Evolutionary conservation across 495 filamentous ascomycete species (phyloP).

Genomic region (Choiromyces venosus): DNA sequence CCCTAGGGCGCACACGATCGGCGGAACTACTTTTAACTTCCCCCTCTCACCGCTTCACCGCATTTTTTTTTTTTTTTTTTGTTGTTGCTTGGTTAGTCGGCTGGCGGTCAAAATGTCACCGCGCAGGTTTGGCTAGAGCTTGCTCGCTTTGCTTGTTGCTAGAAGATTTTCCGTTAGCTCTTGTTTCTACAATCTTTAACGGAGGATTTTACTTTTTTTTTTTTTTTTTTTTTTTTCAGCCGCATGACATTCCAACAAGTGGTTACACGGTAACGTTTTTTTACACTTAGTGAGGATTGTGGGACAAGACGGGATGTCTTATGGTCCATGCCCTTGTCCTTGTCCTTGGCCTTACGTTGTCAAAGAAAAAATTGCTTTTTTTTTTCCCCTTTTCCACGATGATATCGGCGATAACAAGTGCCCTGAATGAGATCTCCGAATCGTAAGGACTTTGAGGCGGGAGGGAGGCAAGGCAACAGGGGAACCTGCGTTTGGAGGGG

Average conservation of each 20-base stretch:
- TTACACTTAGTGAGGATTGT: neutral
- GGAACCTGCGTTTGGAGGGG: neutral
- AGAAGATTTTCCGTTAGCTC: neutral
- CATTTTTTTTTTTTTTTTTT: neutral
- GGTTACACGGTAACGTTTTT: neutral
- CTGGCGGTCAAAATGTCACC: neutral
- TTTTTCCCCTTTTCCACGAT: neutral
- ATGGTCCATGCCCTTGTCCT: neutral
- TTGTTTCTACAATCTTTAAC: neutral
- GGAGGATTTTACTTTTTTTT: neutral
- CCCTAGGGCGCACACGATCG: neutral
- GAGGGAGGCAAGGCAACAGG: neutral
- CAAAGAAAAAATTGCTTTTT: too few species aligned
- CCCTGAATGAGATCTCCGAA: neutral
- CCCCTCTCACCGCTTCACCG: neutral
- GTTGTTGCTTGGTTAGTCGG: neutral
- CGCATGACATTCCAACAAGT: neutral
- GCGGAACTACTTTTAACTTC: neutral
- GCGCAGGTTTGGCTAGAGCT: neutral
- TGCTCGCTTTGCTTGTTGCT: neutral
- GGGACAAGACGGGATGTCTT: neutral
- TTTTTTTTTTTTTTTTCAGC: neutral
- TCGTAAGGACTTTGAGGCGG: neutral
- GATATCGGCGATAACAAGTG: neutral
- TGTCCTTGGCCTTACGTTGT: neutral